Evolutionary conservation across 106 monocot genomes (phyloP), one percentile per base, ranked within the genome.

Genomic region (Cymbidium sinense): DNA sequence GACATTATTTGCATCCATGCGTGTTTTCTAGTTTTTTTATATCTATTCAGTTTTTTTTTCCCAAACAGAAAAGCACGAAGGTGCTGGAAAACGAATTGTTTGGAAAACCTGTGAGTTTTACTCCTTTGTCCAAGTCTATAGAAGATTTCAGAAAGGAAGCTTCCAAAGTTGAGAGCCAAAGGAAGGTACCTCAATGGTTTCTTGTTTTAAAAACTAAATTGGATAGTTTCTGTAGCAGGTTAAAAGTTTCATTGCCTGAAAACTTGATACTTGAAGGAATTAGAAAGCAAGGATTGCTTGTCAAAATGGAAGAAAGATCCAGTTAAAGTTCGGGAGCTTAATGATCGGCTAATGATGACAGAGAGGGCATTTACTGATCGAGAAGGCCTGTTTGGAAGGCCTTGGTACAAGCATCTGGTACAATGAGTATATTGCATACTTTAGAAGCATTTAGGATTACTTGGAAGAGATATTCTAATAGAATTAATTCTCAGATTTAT

Each of bases 321-420:
- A 52, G 29, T 82, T 21, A 82, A 85, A 73, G 79, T 90, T 33
- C 81, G 90, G 50, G 85, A 88, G 77, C 77, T 93, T 25, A 93
- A 93, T 39, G 90, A 91, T 70, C 77, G 88, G 65, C 62, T 93
- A 55, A 88, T 93, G 86, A 88, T 88, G 87, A 86, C 93, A 4
- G 93, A 93, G 51, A 75, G 93, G 50, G 93, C 93, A 74, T 90
- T 93, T 70, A 93, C 85, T 55, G 80, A 86, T 81, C 29, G 30
- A n/a, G 93, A 90, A 13, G 93, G 93, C 15, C 90, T 93, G 13
- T 58, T 71, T 73, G 78, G 54, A 70, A 80, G 85, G 70, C 67
- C 76, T 70, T 93, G 93, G 93, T 91, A 86, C 81, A 93, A 93
- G 77, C 90, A 93, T 86, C 51, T 93, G 88, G 93, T 90, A 84